These are phyloP conservation scores for Daldinia sp. DNA, from an alignment of 2,329 filamentous ascomycete genomes.

Conservation along the genomic window DNA sequence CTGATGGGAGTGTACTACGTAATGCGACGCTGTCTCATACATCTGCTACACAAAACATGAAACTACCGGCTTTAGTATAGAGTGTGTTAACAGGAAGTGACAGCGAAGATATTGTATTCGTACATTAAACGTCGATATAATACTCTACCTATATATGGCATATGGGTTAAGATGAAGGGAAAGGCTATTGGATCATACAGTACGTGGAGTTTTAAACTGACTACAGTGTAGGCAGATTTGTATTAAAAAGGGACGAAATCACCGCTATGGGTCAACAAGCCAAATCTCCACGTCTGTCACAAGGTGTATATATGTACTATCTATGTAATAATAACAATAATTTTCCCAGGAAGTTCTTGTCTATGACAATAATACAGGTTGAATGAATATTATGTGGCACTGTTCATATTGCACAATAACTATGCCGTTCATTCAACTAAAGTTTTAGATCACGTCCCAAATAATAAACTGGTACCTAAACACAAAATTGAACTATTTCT, in stretches of 20 bases:
- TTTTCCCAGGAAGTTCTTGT: background rate
- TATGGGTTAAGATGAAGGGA: background rate
- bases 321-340: background rate
- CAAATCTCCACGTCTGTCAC: background rate
- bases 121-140: background rate
- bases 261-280: background rate
- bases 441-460: background rate
- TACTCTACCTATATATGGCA: background rate
- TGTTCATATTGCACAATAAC: background rate
- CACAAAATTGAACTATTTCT: background rate
- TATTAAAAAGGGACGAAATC: background rate
- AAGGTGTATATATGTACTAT: background rate
- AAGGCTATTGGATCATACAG: background rate
- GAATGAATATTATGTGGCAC: background rate
- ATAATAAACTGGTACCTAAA: background rate
- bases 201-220: conserved; percentile 4
- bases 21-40: background rate
- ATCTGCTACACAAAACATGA: background rate
- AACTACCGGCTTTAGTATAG: background rate
- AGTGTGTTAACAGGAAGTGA: background rate
- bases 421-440: background rate
- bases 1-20: background rate
- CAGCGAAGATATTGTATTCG: background rate
- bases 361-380: background rate
- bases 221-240: background rate